Conservation (phyloP, 1,139 yeast genomes). For the Debaryomyces sp. region DNA sequence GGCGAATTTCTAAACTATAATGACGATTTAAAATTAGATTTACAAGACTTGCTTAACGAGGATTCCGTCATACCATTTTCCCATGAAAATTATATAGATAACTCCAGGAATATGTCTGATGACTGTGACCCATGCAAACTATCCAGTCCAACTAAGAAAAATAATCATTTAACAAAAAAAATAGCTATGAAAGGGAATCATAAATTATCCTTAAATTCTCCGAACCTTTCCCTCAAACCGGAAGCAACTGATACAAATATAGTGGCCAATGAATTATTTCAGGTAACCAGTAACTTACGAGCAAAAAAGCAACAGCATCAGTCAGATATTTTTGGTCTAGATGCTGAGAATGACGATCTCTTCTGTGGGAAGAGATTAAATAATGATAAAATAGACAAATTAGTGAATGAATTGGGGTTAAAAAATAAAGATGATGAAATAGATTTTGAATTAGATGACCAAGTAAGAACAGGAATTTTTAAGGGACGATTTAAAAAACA, state of each 20-base stretch:
- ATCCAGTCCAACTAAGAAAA: constrained; percentile 12
- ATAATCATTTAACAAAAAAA: constrained; percentile 5
- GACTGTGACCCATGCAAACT: background rate
- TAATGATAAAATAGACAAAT: constrained; percentile 41
- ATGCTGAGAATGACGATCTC: constrained; percentile 20
- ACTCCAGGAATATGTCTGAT: background rate
- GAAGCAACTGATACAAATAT: constrained; percentile 16
- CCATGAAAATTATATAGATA: constrained; percentile 3
- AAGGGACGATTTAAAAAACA: constrained; percentile 37
- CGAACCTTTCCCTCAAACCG: constrained; percentile 13
- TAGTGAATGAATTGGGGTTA: constrained; percentile 30
- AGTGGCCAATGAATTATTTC: constrained; percentile 39
- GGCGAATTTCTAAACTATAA: constrained; percentile 15
- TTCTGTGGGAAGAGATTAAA: constrained; percentile 25
- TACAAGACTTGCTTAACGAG: constrained; percentile 23
- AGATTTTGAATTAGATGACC: constrained; percentile 48
- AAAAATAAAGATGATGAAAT: constrained; percentile 19
- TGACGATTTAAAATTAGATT: constrained; percentile 29
- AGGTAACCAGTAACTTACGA: constrained; percentile 37
- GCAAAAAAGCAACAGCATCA: constrained; percentile 10
- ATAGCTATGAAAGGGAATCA: constrained; percentile 8
- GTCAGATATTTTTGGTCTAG: constrained; percentile 12
- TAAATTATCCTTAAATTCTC: constrained; percentile 10
- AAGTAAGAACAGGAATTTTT: constrained; percentile 47
- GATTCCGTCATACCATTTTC: constrained; percentile 4